Conservation (phyloP, 2,329 filamentous ascomycete genomes). For the Polytolypa hystricis region DNA sequence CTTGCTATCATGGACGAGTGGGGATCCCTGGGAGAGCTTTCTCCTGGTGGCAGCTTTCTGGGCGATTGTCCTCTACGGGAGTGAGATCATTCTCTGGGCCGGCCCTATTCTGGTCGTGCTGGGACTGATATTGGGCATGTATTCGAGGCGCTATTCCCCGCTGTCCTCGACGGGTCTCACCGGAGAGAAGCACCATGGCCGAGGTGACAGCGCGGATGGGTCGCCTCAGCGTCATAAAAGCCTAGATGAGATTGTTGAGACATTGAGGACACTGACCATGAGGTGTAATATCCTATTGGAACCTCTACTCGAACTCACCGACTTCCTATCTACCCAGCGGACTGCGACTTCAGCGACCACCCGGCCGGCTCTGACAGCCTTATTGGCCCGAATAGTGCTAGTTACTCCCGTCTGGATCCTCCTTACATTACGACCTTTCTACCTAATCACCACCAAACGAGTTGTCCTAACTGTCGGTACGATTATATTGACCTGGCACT, state of each 20-base stretch:
- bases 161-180: conserved; percentile 75
- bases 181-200: conserved; percentile 49
- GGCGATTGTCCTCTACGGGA: conserved; percentile 76
- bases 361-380: conserved; percentile 72
- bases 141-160: conserved; percentile 77
- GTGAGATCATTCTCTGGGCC: conserved; percentile 65
- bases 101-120: conserved; percentile 75
- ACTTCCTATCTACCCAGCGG: conserved; percentile 83
- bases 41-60: conserved; percentile 76
- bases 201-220: conserved; percentile 45
- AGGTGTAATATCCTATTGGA: conserved; percentile 88
- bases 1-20: conserved; percentile 84
- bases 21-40: conserved; percentile 95
- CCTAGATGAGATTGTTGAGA: conserved; percentile 93
- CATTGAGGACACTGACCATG: conserved; percentile 76
- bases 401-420: conserved; percentile 81
- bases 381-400: conserved; percentile 80
- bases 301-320: conserved; percentile 76
- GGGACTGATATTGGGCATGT: conserved; percentile 81
- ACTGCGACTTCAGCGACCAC: conserved; percentile 88
- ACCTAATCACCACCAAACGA: conserved; percentile 75
- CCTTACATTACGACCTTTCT: conserved; percentile 69
- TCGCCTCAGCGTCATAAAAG: conserved; percentile 80
- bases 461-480: conserved; percentile 81
- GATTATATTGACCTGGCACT: conserved; percentile 81